Evolutionary conservation across 768 basidiomycete species (phyloP).

Genomic region (Russula olivacea): DNA sequence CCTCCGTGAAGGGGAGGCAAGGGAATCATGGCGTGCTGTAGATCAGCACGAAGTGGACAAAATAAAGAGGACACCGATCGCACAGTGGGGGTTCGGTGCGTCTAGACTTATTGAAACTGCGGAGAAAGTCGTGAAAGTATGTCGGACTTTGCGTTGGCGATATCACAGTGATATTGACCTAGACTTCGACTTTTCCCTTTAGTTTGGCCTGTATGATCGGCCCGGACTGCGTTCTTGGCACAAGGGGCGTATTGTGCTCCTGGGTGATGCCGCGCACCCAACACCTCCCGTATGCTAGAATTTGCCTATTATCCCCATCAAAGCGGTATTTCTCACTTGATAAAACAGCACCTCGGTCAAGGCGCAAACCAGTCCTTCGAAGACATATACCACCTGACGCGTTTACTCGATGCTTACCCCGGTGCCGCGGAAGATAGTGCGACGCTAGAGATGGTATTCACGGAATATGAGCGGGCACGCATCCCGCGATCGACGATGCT

Average conservation of each 20-base stretch:
- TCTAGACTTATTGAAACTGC: conserved; percentile 29
- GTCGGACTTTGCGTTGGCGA: neutral
- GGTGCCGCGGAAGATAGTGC: conserved; percentile 26
- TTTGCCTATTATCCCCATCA: neutral
- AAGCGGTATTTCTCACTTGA: neutral
- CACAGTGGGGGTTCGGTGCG: conserved; percentile 29
- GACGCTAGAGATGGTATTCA: conserved; percentile 32
- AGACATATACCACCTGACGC: conserved; percentile 36
- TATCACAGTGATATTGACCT: neutral
- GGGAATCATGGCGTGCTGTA: conserved; percentile 40
- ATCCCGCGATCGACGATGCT: conserved; percentile 35
- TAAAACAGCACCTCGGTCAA: conserved; percentile 41
- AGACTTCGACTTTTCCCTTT: too few relatives aligned
- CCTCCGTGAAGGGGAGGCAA: conserved; percentile 34
- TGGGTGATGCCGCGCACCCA: conserved; percentile 45
- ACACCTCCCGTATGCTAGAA: conserved; percentile 37
- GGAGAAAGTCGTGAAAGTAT: conserved; percentile 31
- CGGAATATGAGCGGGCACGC: conserved; percentile 34
- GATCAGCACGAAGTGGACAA: conserved; percentile 28
- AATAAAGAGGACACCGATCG: conserved; percentile 26
- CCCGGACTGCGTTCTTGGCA: conserved; percentile 39
- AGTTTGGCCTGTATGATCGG: conserved; percentile 43
- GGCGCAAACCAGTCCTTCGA: conserved; percentile 44
- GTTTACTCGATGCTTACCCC: conserved; percentile 32
- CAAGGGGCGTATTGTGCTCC: conserved; percentile 37